Base-by-base conservation (phyloP, 208 protist genomes). In the Crithidia sp. region DNA sequence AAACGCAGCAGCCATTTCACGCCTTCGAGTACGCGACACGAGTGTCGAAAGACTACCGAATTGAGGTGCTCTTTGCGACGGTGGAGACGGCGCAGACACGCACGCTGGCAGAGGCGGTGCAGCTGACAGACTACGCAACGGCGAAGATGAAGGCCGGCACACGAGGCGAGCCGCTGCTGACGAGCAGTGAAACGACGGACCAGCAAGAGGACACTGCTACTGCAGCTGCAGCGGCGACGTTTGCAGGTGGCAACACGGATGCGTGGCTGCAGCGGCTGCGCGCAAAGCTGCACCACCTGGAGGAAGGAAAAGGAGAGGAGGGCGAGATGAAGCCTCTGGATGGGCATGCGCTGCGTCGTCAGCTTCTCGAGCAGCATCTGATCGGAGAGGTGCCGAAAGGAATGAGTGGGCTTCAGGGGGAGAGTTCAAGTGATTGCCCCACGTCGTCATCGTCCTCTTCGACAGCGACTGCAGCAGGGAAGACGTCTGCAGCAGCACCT, bases 41-140 rank as follows among this genome's bases (percentile, higher is more conserved):
- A 50, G 79, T 96, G 17, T 95, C 93, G 19, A 94, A 93, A 72
- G 93, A 97, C 77, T 97, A 97, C 82, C 89, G 91, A 36, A 91
- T 97, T 56, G 93, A 97, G 76, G 84, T 97, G 40, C 75, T 96
- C 52, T 97, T 97, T 58, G 93, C 93, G 4, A 91, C 85, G 0
- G 93, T 97, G 39, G 91, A 97, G 72, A 83, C 77, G 45, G 77
- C 81, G 61, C 88, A 95, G 50, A 83, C 71, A 60, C 79, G 59
- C 44, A 84, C 85, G 50, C 81, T 97, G 41, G 58, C 76, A 17
- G 82, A 95, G 63, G 79, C 90, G 7, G 81, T 95, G 10, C 79
- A 90, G 63, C 67, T 97, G 14, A 94, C 90, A 36, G 92, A 95
- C 55, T 97, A 95, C 69, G 88, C 88, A 0, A 61, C 55, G n/a